Evolutionary conservation across 169 alveolate genomes (phyloP), one percentile per base, ranked within the genome.

Genomic region (Eimeria maxima): DNA sequence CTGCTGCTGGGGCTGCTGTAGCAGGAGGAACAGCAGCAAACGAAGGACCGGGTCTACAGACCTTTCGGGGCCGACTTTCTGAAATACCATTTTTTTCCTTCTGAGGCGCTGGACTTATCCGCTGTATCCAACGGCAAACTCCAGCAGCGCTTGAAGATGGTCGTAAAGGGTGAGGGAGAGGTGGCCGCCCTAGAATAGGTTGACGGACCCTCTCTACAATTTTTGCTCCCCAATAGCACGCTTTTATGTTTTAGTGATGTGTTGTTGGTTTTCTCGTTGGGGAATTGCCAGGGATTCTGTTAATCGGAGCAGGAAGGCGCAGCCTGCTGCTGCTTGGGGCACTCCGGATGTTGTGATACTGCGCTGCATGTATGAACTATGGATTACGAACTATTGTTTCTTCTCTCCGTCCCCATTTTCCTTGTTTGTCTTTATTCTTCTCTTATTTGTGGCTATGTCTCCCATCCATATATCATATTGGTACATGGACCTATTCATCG

Each of bases 121-220:
- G 45, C 33, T 44, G 67, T 80, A 80, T 80, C 20, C 11, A 45
- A 53, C 20, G 16, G 16, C 16, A 57, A 80, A 63, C 33, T 45
- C 44, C 42, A 80, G 90, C 24, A 44, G 50, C 90, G 33, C 90
- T 22, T 33, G 50, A 80, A 80, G 90, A 80, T 80, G 90, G 90
- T 63, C 4, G 67, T 45, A 18, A 80, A 80, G n/a, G 67, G 90
- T 80, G 90, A 50, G 90, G 18, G 67, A 29, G 24, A 4, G 29
- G 44, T 14, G 45, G 27, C 18, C 18, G 22, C 83, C 33, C 33
- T 27, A 14, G 33, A 33, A 6, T 24, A 24, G 1, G 83, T 42
- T 10, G 83, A 16, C 45, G 16, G 22, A 16, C 83, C 18, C 47
- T 7, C 22, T 27, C 14, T 42, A 33, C 16, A 18, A 71, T 24